Conservation (phyloP, 2,329 filamentous ascomycete species). For the Dothistroma septosporum region DNA sequence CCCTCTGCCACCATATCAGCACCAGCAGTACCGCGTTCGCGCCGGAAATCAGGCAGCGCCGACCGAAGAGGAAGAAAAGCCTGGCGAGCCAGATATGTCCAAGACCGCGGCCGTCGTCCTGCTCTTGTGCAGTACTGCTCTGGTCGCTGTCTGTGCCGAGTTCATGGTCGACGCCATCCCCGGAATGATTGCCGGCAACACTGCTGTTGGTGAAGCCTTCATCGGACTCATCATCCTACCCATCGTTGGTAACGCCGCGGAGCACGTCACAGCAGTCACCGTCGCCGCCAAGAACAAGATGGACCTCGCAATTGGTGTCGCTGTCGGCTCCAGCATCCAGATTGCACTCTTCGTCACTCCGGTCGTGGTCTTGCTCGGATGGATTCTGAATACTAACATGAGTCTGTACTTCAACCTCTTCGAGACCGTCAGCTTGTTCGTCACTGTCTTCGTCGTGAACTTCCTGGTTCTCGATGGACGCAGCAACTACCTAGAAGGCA, state of each 20-base stretch:
- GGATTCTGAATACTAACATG: slow-evolving; percentile 72
- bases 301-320: slow-evolving; percentile 76
- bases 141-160: slow-evolving; percentile 62
- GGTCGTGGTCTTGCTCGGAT: slow-evolving; percentile 70
- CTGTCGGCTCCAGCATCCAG: slow-evolving; percentile 75
- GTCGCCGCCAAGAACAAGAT: slow-evolving; percentile 82
- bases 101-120: slow-evolving; percentile 55
- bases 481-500: slow-evolving; percentile 77
- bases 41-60: slow-evolving; percentile 13
- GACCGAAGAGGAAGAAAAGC: slow-evolving; percentile 16
- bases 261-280: slow-evolving; percentile 75
- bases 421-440: slow-evolving; percentile 69
- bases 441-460: slow-evolving; percentile 78
- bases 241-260: slow-evolving; percentile 78
- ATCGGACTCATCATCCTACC: slow-evolving; percentile 76
- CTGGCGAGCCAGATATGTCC: slow-evolving; percentile 47
- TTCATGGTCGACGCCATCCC: slow-evolving; percentile 73
- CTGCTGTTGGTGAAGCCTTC: slow-evolving; percentile 64
- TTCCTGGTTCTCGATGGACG: slow-evolving; percentile 80
- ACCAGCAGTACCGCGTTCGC: slow-evolving; percentile 16
- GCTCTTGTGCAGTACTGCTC: slow-evolving; percentile 51
- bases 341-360: slow-evolving; percentile 76
- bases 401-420: slow-evolving; percentile 59
- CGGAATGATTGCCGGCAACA: slow-evolving; percentile 56
- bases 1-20: slow-evolving; percentile 30